phyloP scores from a whole-genome alignment of 169 alveolate genomes.

The Plasmodium vinckei region DNA sequence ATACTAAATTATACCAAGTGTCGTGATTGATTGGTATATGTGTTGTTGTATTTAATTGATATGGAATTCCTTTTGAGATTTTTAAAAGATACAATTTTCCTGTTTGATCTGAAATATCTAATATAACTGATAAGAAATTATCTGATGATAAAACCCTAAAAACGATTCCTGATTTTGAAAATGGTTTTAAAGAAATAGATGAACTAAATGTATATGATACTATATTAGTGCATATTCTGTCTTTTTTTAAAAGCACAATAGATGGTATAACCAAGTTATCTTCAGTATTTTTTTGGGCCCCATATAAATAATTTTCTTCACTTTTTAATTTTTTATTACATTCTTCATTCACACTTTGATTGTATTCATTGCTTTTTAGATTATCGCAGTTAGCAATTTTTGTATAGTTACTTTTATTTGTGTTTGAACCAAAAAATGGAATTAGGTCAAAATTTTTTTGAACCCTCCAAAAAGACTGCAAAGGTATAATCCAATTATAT shows the following conservation, averaged over 20 bases:
- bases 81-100: conserved; percentile 71
- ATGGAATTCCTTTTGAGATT: conserved; percentile 72
- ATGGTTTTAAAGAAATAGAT: conserved; percentile 26
- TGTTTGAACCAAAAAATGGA: conserved; percentile 4
- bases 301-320: conserved; percentile 28
- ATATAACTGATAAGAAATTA: conserved; percentile 71
- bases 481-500: background rate
- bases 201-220: conserved; percentile 27
- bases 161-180: conserved; percentile 68
- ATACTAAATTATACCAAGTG: conserved; percentile 45
- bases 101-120: conserved; percentile 29
- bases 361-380: background rate
- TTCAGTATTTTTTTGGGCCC: conserved; percentile 19
- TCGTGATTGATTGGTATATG: conserved; percentile 51
- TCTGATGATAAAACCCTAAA: conserved; percentile 50
- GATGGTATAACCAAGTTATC: conserved; percentile 52
- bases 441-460: background rate
- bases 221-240: conserved; percentile 44
- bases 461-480: conserved; percentile 1
- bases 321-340: background rate
- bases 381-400: background rate
- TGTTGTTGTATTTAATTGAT: conserved; percentile 66
- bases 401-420: background rate
- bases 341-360: background rate
- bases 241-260: conserved; percentile 49